These are phyloP conservation scores for Pichia insulana DNA, from an alignment of 805 yeast genomes.

Conservation along the genomic window DNA sequence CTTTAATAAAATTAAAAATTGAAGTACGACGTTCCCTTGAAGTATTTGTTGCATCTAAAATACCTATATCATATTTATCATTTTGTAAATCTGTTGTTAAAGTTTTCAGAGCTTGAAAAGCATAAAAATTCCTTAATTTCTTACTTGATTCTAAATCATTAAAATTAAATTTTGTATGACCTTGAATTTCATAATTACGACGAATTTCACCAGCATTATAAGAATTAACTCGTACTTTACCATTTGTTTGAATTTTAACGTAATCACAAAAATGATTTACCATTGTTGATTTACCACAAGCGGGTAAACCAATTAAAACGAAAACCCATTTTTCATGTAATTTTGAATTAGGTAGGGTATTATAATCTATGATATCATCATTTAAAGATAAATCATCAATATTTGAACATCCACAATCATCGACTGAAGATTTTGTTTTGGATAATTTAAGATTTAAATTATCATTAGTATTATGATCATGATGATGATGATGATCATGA, in stretches of 20 bases:
- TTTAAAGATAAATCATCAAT: not conserved
- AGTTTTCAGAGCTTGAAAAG: constrained; percentile 82
- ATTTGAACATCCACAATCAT: constrained; percentile 1
- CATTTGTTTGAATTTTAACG: constrained; percentile 11
- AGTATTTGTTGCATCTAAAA: constrained; percentile 65
- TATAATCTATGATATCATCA: not conserved
- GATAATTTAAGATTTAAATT: constrained; percentile 2
- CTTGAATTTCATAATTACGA: constrained; percentile 27
- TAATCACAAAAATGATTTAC: constrained; percentile 22
- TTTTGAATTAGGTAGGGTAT: constrained; percentile 5
- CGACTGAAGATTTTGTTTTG: constrained; percentile 1
- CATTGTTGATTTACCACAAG: constrained; percentile 74
- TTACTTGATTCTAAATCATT: constrained; percentile 35
- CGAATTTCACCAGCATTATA: constrained; percentile 49
- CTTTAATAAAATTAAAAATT: constrained; percentile 45
- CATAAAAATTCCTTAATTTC: constrained; percentile 80
- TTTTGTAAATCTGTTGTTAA: constrained; percentile 62
- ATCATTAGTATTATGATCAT: constrained; percentile 7
- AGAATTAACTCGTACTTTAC: constrained; percentile 21
- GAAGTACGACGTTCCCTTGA: constrained; percentile 50
- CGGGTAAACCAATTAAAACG: constrained; percentile 75
- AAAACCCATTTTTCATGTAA: constrained; percentile 24
- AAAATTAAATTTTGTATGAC: constrained; percentile 20
- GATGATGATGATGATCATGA: constrained; percentile 1
- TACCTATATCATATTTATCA: constrained; percentile 84